Evolutionary conservation across 345 rosid genomes (phyloP).

Genomic region (Punica granatum): DNA sequence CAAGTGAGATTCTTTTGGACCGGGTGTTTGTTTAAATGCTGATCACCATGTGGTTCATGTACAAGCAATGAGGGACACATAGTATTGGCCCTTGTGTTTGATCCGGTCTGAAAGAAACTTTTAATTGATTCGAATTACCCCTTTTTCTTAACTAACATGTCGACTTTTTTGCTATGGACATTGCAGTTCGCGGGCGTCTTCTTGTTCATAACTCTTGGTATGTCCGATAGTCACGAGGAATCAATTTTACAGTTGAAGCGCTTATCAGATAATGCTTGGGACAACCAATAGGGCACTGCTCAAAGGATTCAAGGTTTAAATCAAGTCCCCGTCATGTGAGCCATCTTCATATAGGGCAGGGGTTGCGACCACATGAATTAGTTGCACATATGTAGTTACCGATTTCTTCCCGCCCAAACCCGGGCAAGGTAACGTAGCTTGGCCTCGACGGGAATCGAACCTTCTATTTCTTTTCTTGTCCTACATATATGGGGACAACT

Average conservation of each 20-base stretch:
- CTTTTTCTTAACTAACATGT: background rate
- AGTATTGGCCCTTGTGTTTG: no score
- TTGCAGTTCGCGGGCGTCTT: background rate
- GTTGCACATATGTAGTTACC: background rate
- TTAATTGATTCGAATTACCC: background rate
- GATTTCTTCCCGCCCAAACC: background rate
- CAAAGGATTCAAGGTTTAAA: no score
- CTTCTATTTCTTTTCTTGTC: background rate
- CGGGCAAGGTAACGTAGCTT: background rate
- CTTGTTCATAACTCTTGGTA: background rate
- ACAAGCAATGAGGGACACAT: no score
- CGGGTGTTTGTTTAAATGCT: no score
- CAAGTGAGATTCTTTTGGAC: background rate
- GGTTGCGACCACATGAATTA: background rate
- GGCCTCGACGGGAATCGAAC: background rate
- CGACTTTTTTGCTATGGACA: background rate
- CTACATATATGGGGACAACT: background rate
- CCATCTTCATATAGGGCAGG: background rate
- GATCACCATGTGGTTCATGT: background rate
- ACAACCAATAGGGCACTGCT: no score
- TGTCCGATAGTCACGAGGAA: no score
- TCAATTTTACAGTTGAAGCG: no score
- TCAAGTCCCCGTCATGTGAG: no score
- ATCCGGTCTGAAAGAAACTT: no score
- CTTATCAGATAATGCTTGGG: no score